Evolutionary conservation across 306 rosid species (phyloP), one percentile per base, ranked within the genome.

Genomic region (Rubus parviflorus): DNA sequence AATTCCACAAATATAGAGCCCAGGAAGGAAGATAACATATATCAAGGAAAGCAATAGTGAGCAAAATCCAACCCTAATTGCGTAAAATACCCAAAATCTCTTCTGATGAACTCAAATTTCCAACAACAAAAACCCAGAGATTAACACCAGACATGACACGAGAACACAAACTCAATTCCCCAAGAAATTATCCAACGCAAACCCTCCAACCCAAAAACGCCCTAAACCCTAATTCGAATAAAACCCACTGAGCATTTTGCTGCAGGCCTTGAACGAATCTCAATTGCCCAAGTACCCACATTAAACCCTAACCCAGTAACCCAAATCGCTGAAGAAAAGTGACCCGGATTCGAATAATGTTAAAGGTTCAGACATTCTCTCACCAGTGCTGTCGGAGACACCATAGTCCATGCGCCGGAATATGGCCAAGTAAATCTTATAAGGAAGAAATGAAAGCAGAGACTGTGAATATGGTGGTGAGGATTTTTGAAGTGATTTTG

Each of bases 341-440:
- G 35, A 68, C 25, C 42, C 74, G 66, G 46, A 51, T 38, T 19
- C 66, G 68, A 4, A 61, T 63, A 45, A 3, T 5, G 67, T 22
- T 45, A 74, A 23, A 46, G 38, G 47, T 30, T 17, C 30, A 62
- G 15, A 58, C 17, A 62, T 43, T 25, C 51, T 46, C 89, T 89
- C 81, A 91, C 91, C 86, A 63, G 81, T 56, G 77, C 53, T 46
- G 53, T 81, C 67, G 61, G 81, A 70, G 65, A 48, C 49, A 72
- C 56, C 77, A 45, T 52, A 79, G 79, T 79, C 82, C 88, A 85
- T 70, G 38, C 67, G 78, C 54, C 64, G 46, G n/a, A 57, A n/a
- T 17, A 64, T 10, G 65, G 48, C 23, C 17, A 67, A 53, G 30
- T 56, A 35, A 23, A 61, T 45, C 68, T 58, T 49, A 3, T 22